Evolutionary conservation across 768 basidiomycete species (phyloP).

Genomic region (Chalciporus pseudorubinellus): DNA sequence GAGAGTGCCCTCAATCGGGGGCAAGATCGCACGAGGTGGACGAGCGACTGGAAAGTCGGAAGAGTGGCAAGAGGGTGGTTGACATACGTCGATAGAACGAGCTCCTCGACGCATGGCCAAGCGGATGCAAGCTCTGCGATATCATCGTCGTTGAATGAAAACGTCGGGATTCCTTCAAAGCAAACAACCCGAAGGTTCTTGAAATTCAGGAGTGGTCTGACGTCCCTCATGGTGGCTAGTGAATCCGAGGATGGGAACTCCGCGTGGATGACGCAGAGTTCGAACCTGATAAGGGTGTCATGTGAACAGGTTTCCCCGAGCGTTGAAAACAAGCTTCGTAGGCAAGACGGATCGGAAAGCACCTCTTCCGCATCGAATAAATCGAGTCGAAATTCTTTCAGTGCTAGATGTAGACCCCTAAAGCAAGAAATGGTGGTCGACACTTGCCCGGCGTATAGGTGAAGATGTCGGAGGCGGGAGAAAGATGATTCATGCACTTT

Average conservation of each 20-base stretch:
- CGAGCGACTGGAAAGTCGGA: slow-evolving; percentile 20
- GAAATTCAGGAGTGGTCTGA: slow-evolving; percentile 16
- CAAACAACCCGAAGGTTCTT: slow-evolving; percentile 9
- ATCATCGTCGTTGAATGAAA: slow-evolving; percentile 15
- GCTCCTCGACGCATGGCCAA: slow-evolving; percentile 24
- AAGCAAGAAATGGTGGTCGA: slow-evolving; percentile 11
- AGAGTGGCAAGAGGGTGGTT: slow-evolving; percentile 12
- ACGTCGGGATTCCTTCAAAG: slow-evolving; percentile 16
- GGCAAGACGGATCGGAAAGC: background rate
- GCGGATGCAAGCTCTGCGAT: slow-evolving; percentile 13
- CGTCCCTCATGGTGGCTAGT: slow-evolving; percentile 5
- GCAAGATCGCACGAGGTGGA: slow-evolving; percentile 11
- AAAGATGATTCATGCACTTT: background rate
- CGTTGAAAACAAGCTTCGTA: slow-evolving; percentile 12
- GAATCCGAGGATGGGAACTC: slow-evolving; percentile 1
- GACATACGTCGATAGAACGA: slow-evolving; percentile 18
- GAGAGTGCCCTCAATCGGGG: slow-evolving; percentile 15
- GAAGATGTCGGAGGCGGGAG: slow-evolving; percentile 14
- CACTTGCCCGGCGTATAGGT: slow-evolving; percentile 17
- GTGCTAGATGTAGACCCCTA: slow-evolving; percentile 2
- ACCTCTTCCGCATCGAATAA: slow-evolving; percentile 19
- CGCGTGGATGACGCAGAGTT: slow-evolving; percentile 17
- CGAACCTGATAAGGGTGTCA: slow-evolving; percentile 4
- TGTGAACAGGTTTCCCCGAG: slow-evolving; percentile 15
- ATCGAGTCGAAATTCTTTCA: slow-evolving; percentile 22